These are phyloP conservation scores for Raffaelea ambrosiae DNA, from an alignment of 2,329 filamentous ascomycete species.

Conservation along the genomic window DNA sequence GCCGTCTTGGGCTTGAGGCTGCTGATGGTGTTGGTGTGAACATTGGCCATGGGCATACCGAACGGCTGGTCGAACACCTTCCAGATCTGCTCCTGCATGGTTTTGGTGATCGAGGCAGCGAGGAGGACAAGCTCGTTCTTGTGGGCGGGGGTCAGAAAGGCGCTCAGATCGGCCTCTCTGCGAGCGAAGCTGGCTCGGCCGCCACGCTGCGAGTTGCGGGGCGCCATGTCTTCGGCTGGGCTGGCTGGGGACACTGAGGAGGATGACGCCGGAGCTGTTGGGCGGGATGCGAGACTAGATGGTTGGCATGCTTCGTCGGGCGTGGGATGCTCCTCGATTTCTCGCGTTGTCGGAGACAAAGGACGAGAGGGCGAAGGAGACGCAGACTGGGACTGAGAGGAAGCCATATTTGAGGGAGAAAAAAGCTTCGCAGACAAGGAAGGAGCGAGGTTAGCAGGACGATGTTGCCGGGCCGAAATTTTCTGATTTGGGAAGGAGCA, in stretches of 20 bases:
- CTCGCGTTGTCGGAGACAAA: too few species aligned
- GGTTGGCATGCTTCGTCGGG: too few species aligned
- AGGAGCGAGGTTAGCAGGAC: too few species aligned
- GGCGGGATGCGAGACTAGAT: too few species aligned
- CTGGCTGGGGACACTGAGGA: too few species aligned
- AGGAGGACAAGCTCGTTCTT: conserved; percentile 44
- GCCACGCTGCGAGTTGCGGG: conserved; percentile 9
- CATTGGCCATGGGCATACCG: conserved; percentile 5
- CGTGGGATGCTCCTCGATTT: too few species aligned
- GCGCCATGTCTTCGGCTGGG: conserved; percentile 5
- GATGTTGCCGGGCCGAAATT: too few species aligned
- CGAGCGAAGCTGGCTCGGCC: conserved; percentile 18
- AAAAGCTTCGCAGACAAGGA: too few species aligned
- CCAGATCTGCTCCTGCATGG: conserved; percentile 43
- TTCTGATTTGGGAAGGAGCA: not conserved
- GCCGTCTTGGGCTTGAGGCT: not conserved
- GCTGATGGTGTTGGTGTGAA: not conserved
- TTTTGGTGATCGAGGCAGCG: conserved; percentile 42
- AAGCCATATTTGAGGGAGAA: too few species aligned
- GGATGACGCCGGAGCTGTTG: too few species aligned
- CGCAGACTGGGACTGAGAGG: too few species aligned
- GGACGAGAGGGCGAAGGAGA: too few species aligned
- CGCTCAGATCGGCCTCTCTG: conserved; percentile 42
- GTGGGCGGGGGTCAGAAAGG: conserved; percentile 37
- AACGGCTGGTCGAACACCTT: conserved; percentile 36